Evolutionary conservation across 257 asterid species (phyloP), one percentile per base, ranked within the genome.

Genomic region (Nicotiana tomentosiformis): DNA sequence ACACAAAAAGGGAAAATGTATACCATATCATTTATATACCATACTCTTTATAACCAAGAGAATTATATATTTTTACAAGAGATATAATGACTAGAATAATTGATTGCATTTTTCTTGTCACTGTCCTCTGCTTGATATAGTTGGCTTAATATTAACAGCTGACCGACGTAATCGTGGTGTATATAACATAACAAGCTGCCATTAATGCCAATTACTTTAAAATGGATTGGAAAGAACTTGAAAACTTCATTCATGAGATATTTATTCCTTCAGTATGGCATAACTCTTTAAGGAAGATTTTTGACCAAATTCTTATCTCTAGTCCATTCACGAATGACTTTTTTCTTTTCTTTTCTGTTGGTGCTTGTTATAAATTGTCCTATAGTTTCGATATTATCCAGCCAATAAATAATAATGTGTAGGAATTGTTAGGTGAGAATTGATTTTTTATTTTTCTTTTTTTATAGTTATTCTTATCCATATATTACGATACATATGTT

Each of bases 181-280:
- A 2, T 46, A 29, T 29, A 29, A 16, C 39, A 74, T 49, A 49
- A 16, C 39, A 74, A 76, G 26, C 46, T 49, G 64, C 43, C 62
- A 76, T 76, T 16, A 76, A 76, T 76, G 80, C 64, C 46, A 51
- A 7, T 76, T 26, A 8, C 80, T 74, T 74, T 49, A 20, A 1
- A 72, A 43, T 72, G 78, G 79, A 72, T 46, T 35, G 79, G 78
- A 7, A 72, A 72, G 29, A 76, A 51, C 46, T 51, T 51, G 11
- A 74, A 51, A 51, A 49, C 29, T 23, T 51, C 64, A 51, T 49
- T 76, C 64, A 51, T 76, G 46, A 15, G 80, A 76, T 76, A 76
- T 49, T 72, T 76, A 76, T 76, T 43, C 80, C 26, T 51, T 8
- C 80, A 49, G 80, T 51, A 29, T 76, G 80, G 16, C 43, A 74